A percentile compares a stretch with the other conserved stretches of the same genome.
Conservation (phyloP, 495 filamentous ascomycete species). For the Immersiella caudata region DNA sequence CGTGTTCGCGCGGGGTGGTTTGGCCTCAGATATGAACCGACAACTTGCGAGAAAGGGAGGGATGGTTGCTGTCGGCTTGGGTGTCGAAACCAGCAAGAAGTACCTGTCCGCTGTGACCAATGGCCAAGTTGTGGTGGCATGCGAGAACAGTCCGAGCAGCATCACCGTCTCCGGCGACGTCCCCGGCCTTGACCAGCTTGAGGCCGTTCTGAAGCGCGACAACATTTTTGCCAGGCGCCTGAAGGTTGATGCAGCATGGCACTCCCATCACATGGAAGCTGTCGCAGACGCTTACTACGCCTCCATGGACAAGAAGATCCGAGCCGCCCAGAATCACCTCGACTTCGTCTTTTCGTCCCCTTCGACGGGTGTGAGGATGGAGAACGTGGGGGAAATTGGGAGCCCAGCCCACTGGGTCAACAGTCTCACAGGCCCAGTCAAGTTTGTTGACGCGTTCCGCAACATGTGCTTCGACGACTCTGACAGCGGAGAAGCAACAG, state of each 20-base stretch:
- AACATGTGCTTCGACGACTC: slow-evolving; percentile 31
- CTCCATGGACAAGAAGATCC: slow-evolving; percentile 32
- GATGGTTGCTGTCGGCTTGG: slow-evolving; percentile 51
- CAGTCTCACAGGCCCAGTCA: slow-evolving; percentile 50
- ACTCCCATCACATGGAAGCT: slow-evolving; percentile 49
- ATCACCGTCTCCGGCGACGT: slow-evolving; percentile 51
- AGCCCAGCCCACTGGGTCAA: slow-evolving; percentile 46
- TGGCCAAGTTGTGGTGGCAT: slow-evolving; percentile 45
- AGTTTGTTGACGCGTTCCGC: slow-evolving; percentile 46
- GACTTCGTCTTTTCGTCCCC: slow-evolving; percentile 33
- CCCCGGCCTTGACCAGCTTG: slow-evolving; percentile 38
- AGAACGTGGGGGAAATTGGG: slow-evolving; percentile 28
- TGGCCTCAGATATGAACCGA: slow-evolving; percentile 30
- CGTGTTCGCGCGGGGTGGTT: slow-evolving; percentile 42
- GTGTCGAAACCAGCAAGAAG: slow-evolving; percentile 25
- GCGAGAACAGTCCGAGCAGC: slow-evolving; percentile 51
- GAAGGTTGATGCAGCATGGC: slow-evolving; percentile 46
- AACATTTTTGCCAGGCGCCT: slow-evolving; percentile 42
- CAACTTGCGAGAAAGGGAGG: slow-evolving; percentile 35
- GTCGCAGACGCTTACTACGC: slow-evolving; percentile 43
- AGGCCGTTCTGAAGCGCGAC: slow-evolving; percentile 32
- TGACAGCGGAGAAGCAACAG: slow-evolving; percentile 12
- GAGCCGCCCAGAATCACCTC: slow-evolving; percentile 21
- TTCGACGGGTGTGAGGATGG: slow-evolving; percentile 27
- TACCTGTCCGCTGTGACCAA: slow-evolving; percentile 32